Conservation (phyloP, 805 yeast species). For the Scheffersomyces lignosus region DNA sequence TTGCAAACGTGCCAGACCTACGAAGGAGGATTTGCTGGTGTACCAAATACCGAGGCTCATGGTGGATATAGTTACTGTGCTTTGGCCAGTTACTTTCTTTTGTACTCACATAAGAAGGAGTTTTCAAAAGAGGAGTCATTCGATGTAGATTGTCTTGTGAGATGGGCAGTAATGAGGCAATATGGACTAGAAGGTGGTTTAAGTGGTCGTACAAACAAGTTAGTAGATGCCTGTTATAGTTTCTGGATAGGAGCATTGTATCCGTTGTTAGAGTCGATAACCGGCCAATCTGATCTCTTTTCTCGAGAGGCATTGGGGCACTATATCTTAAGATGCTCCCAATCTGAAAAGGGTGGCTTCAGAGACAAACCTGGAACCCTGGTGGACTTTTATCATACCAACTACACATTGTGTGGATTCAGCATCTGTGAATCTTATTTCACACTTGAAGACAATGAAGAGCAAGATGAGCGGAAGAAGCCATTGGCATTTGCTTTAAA, state of each 20-base stretch:
- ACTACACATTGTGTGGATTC: constrained; percentile 78
- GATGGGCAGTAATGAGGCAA: constrained; percentile 78
- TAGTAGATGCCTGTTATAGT: constrained; percentile 95
- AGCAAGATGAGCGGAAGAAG: background rate
- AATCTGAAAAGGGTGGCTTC: constrained; percentile 69
- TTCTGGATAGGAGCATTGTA: constrained; percentile 90
- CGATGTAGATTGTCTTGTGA: constrained; percentile 49
- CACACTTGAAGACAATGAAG: constrained; percentile 5
- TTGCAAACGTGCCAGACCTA: constrained; percentile 74
- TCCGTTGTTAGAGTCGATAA: constrained; percentile 59
- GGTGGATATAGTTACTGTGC: constrained; percentile 97
- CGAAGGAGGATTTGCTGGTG: constrained; percentile 95
- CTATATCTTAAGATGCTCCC: constrained; percentile 78
- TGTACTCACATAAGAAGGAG: constrained; percentile 36
- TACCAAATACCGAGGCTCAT: constrained; percentile 82
- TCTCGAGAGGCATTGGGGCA: constrained; percentile 59
- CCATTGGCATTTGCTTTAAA: constrained; percentile 19
- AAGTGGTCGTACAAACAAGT: constrained; percentile 85
- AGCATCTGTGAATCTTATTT: constrained; percentile 54
- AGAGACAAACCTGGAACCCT: constrained; percentile 82
- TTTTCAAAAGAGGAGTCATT: constrained; percentile 9
- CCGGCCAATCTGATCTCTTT: constrained; percentile 28
- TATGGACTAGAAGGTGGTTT: constrained; percentile 78
- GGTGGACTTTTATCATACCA: constrained; percentile 89
- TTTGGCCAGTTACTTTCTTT: constrained; percentile 55